Percentiles rank a stretch among this genome's conserved stretches.
Evolutionary conservation across 2,329 filamentous ascomycete genomes (phyloP).

Genomic region (Venturia effusa): DNA sequence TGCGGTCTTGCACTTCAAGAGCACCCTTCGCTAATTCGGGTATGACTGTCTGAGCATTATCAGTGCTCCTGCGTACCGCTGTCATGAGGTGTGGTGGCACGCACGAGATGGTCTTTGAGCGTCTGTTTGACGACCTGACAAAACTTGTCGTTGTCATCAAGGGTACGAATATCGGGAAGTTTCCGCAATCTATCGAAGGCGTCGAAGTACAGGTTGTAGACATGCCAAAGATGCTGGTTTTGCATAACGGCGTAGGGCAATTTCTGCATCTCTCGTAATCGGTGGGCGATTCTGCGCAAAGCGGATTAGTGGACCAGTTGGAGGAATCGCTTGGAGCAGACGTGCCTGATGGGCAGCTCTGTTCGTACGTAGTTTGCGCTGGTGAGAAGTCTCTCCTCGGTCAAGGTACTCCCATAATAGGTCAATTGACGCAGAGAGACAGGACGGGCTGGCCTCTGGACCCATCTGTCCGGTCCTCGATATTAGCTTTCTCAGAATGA

Average conservation of each 20-base stretch:
- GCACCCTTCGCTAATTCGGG: constrained; percentile 92
- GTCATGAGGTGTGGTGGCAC: not conserved
- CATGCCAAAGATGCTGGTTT: constrained; percentile 87
- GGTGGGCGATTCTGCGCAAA: constrained; percentile 64
- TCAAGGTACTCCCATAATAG: constrained; percentile 90
- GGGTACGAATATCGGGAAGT: constrained; percentile 68
- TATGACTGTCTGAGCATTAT: constrained; percentile 60
- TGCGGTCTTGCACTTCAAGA: constrained; percentile 74
- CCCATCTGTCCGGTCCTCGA: constrained; percentile 54
- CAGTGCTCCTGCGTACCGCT: not conserved
- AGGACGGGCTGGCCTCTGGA: constrained; percentile 81
- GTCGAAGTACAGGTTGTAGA: constrained; percentile 93
- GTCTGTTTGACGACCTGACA: constrained; percentile 72
- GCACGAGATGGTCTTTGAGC: constrained; percentile 58
- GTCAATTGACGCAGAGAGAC: constrained; percentile 94
- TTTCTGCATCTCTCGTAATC: constrained; percentile 93
- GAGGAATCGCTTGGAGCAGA: not conserved
- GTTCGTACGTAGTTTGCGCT: constrained; percentile 97
- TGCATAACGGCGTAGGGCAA: constrained; percentile 91
- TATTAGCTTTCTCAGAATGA: not conserved
- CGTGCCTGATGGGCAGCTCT: constrained; percentile 74
- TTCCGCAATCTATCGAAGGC: constrained; percentile 90
- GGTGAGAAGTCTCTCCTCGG: constrained; percentile 77
- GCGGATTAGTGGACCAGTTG: not conserved
- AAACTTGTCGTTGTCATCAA: constrained; percentile 82